Evolutionary conservation across 2,329 filamentous ascomycete species (phyloP).

Genomic region (Knufia petricola): DNA sequence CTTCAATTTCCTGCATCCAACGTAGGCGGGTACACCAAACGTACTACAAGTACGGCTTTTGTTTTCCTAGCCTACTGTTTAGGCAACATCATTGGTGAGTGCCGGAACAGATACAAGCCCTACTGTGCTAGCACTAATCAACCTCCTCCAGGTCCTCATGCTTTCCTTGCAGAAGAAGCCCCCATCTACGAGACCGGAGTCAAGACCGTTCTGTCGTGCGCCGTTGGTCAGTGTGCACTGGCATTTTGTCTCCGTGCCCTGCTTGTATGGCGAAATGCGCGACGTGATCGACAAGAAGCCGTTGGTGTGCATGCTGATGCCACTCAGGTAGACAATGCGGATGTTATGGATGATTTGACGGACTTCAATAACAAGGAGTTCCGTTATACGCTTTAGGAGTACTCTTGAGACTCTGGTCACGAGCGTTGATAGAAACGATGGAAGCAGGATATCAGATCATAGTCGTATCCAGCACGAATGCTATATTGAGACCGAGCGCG

Average conservation of each 20-base stretch:
- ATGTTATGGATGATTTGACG: too few relatives aligned
- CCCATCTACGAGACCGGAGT: constrained; percentile 22
- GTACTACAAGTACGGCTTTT: constrained; percentile 13
- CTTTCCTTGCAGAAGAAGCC: constrained; percentile 26
- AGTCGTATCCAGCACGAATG: too few relatives aligned
- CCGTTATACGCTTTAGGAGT: too few relatives aligned
- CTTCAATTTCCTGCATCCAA: constrained; percentile 10
- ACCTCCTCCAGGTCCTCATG: constrained; percentile 29
- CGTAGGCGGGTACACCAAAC: constrained; percentile 20
- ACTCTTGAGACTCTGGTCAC: too few relatives aligned
- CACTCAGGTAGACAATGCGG: too few relatives aligned
- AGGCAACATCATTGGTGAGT: constrained; percentile 24
- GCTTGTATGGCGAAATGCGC: constrained; percentile 8
- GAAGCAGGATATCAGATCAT: too few relatives aligned
- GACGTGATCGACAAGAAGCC: constrained; percentile 1
- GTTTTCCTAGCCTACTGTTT: constrained; percentile 19
- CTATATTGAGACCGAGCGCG: too few relatives aligned
- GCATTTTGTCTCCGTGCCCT: constrained; percentile 23
- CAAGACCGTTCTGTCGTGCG: constrained; percentile 24
- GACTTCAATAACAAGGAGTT: too few relatives aligned
- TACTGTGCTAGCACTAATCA: too few relatives aligned
- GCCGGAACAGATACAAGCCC: too few relatives aligned
- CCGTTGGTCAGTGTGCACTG: constrained; percentile 23
- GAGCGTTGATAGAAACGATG: too few relatives aligned
- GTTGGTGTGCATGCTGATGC: too few relatives aligned